phyloP scores from a whole-genome alignment of 306 rosid genomes.

The Cucumis hystrix region DNA sequence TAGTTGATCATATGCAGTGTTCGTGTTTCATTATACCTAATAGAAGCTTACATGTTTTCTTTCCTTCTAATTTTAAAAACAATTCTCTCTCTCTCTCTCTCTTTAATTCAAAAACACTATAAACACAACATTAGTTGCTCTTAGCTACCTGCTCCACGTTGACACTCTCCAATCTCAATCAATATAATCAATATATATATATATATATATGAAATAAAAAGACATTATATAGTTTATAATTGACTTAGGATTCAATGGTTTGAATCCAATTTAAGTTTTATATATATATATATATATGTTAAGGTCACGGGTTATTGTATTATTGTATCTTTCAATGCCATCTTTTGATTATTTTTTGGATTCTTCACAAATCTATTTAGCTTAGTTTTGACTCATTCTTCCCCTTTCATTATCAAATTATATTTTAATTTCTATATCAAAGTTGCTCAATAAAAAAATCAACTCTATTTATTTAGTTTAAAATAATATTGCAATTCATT shows the following conservation, averaged over 20 bases:
- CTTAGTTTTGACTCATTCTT: conserved; percentile 2
- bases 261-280: neutral
- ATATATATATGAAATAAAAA: neutral
- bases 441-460: neutral
- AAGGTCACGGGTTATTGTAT: neutral
- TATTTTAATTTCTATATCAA: neutral
- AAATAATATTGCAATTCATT: neutral
- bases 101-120: too few species aligned
- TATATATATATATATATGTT: neutral
- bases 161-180: neutral
- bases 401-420: neutral
- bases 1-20: too few species aligned
- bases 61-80: too few species aligned
- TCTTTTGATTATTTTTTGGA: too few species aligned
- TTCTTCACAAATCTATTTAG: neutral
- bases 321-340: neutral
- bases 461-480: neutral
- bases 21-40: too few species aligned
- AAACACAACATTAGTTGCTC: neutral
- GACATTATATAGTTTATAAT: neutral
- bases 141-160: neutral
- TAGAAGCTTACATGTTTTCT: too few species aligned
- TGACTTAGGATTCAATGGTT: conserved; percentile 1
- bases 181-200: neutral
- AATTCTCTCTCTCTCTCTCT: too few species aligned